Percentiles rank a stretch among this genome's conserved stretches.
Evolutionary conservation across 1,284 basidiomycete genomes (phyloP).

Genomic region (Apiotrichum domesticum): DNA sequence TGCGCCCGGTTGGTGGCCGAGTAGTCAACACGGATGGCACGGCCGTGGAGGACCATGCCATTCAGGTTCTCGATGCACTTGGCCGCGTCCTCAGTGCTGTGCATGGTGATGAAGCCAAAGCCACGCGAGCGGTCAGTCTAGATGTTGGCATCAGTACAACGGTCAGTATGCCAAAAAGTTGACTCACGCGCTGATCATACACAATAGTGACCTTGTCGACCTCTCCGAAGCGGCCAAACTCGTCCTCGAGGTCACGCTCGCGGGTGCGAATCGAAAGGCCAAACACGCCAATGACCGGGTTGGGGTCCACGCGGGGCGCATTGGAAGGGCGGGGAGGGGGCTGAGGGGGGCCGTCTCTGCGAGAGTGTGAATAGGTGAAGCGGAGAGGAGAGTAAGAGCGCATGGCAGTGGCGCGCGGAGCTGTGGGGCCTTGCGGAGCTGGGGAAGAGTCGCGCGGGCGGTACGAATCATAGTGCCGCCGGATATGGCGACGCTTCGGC

Average conservation of each 20-base stretch:
- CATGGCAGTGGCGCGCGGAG: not conserved
- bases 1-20: conserved; percentile 90
- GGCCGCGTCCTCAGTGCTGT: conserved; percentile 73
- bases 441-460: too few relatives aligned
- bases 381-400: not conserved
- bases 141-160: not conserved
- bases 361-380: not conserved
- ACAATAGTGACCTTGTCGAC: conserved; percentile 97
- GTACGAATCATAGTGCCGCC: too few relatives aligned
- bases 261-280: conserved; percentile 90
- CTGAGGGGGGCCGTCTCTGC: conserved; percentile 3
- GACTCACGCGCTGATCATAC: conserved; percentile 92
- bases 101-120: conserved; percentile 97
- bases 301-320: conserved; percentile 59
- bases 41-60: conserved; percentile 88
- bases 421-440: too few relatives aligned
- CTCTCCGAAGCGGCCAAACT: conserved; percentile 79
- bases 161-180: too few relatives aligned
- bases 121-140: conserved; percentile 93
- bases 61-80: conserved; percentile 86
- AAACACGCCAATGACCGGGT: conserved; percentile 89
- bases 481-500: too few relatives aligned
- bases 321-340: conserved; percentile 19
- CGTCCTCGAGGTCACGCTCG: conserved; percentile 89
- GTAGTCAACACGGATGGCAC: conserved; percentile 92